These are phyloP conservation scores for Massariosphaeria phaeospora DNA, from an alignment of 495 filamentous ascomycete genomes.

Conservation along the genomic window DNA sequence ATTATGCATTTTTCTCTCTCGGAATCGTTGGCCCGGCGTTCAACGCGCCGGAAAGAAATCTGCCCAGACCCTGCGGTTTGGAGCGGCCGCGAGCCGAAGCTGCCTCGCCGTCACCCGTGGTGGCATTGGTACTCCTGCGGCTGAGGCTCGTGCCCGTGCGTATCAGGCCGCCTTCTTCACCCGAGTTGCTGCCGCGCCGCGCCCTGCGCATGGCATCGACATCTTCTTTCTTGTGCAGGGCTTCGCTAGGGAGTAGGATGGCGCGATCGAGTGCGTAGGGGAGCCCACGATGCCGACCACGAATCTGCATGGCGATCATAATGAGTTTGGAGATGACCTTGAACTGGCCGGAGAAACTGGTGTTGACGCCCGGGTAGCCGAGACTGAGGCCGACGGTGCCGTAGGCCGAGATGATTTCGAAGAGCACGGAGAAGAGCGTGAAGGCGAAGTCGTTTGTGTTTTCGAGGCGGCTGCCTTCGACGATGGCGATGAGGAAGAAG, in stretches of 20 bases:
- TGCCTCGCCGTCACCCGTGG: slow-evolving; percentile 1
- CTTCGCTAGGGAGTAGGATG: slow-evolving; percentile 75
- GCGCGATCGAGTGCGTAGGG: slow-evolving; percentile 90
- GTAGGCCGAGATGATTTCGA: slow-evolving; percentile 88
- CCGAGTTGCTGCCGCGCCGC: background rate
- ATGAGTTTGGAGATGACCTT: slow-evolving; percentile 78
- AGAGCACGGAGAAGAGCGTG: slow-evolving; percentile 75
- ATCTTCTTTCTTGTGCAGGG: slow-evolving; percentile 64
- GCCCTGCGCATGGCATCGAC: slow-evolving; percentile 17
- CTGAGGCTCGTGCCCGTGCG: slow-evolving; percentile 1
- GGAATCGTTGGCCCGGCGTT: slow-evolving; percentile 24
- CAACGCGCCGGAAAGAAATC: slow-evolving; percentile 18
- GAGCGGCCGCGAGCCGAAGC: background rate
- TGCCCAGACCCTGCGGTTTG: background rate
- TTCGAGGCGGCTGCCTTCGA: slow-evolving; percentile 64
- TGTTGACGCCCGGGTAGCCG: slow-evolving; percentile 68
- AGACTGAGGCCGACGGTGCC: slow-evolving; percentile 90
- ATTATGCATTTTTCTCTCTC: slow-evolving; percentile 20
- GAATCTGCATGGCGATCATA: slow-evolving; percentile 88
- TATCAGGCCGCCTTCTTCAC: background rate
- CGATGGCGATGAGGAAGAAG: slow-evolving; percentile 79
- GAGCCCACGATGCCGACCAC: slow-evolving; percentile 85
- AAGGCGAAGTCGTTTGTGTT: slow-evolving; percentile 56
- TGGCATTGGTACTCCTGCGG: slow-evolving; percentile 9
- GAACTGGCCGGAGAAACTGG: slow-evolving; percentile 78